phyloP scores from a whole-genome alignment of 2,329 filamentous ascomycete genomes.

The Colletotrichum sp. region DNA sequence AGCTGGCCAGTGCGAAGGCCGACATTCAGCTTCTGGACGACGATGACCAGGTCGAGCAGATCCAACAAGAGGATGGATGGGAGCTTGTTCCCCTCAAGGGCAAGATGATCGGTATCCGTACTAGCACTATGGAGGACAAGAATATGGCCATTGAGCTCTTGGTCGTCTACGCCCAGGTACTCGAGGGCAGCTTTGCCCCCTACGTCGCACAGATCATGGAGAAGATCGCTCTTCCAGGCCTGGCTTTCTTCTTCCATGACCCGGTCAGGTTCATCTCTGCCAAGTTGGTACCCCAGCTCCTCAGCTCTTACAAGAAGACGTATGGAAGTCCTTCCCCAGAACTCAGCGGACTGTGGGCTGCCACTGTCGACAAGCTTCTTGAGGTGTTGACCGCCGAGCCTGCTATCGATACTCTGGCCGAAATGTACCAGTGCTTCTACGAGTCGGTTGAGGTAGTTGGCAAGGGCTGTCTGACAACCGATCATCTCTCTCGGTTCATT shows the following conservation, averaged over 20 bases:
- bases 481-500: slow-evolving; percentile 88
- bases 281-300: slow-evolving; percentile 89
- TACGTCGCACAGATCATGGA: slow-evolving; percentile 95
- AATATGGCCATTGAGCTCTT: slow-evolving; percentile 99
- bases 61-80: slow-evolving; percentile 96
- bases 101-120: slow-evolving; percentile 98
- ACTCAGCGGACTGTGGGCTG: slow-evolving; percentile 82
- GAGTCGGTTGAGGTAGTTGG: slow-evolving; percentile 95
- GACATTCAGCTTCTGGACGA: slow-evolving; percentile 97
- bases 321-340: slow-evolving; percentile 83
- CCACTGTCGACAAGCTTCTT: slow-evolving; percentile 86
- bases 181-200: slow-evolving; percentile 91
- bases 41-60: slow-evolving; percentile 89
- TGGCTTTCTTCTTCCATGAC: slow-evolving; percentile 99
- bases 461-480: slow-evolving; percentile 76
- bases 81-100: slow-evolving; percentile 96
- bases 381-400: slow-evolving; percentile 94
- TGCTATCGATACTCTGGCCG: slow-evolving; percentile 92
- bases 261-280: slow-evolving; percentile 94
- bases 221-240: slow-evolving; percentile 90
- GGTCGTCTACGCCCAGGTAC: slow-evolving; percentile 93
- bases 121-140: slow-evolving; percentile 96
- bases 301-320: slow-evolving; percentile 92
- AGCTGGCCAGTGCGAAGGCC: slow-evolving; percentile 92
- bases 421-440: slow-evolving; percentile 99